Evolutionary conservation across 768 basidiomycete species (phyloP), one percentile per base, ranked within the genome.

Genomic region (Ramaria rubella): DNA sequence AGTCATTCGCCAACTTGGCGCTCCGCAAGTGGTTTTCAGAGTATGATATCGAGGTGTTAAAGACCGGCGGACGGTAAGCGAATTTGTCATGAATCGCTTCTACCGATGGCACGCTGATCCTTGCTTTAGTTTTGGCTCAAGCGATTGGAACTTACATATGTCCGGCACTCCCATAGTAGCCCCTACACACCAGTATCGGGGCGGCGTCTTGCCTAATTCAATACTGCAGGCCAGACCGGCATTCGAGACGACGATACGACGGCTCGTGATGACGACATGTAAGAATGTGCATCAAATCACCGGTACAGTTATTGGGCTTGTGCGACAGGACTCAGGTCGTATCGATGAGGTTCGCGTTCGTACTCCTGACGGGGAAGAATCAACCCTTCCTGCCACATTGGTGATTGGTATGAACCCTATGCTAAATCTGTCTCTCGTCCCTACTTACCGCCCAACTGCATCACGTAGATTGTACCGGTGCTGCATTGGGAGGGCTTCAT

Each of bases 271-370:
- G 14, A 40, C 24, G 17, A 17, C 33, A 12, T 58, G 57, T 42
- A 19, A 31, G 21, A 58, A 58, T 52, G 57, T 58, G 21, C 31
- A 30, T 21, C 53, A 51, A 27, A 17, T 58, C 8, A 17, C 57
- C 2, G 57, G 57, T n/a, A 54, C 17, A 7, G 57, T 53, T 19
- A 58, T 34, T 19, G 57, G 34, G n/a, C 31, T 58, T 11, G 24
- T 52, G 21, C 19, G 3, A 34, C 27, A 21, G 24, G 26, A 58
- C 15, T 38, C 57, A 12, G 51, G 23, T 42, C 14, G 9, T 40
- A 34, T 42, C 11, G n/a, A 23, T 29, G 24, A 51, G n/a, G 51
- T 52, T 11, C 30, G 30, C 11, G 33, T 52, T 23, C 57, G 38
- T 26, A 23, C 38, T 38, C n/a, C 19, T 6, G 40, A 24, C 19